Base-by-base conservation (phyloP, 1,139 yeast species). In the Cylindricascospora bacillispora region DNA sequence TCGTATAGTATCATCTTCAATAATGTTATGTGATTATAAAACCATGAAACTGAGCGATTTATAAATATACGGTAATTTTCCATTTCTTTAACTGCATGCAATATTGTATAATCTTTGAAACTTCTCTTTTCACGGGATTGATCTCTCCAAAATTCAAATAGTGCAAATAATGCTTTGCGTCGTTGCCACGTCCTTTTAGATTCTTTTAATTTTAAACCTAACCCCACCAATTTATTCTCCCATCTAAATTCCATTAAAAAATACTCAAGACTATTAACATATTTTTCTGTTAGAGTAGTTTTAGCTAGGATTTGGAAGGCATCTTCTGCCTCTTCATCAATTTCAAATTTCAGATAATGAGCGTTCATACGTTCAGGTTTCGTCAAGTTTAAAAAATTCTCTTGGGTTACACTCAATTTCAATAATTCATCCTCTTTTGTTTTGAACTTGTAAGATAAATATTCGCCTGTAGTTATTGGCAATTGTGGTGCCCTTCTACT, bases 141-240 rank as follows among this genome's bases (percentile, higher is more conserved):
- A 28, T 52, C 56, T 32, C 56, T 45, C 56, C 56, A 52, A 29
- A 49, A 50, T 32, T 52, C 56, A 34, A 52, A 50, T 17, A 52
- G 36, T 5, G 56, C 45, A 33, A 50, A 52, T 22, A 52, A 33
- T 1, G 56, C 56, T 25, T 51, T 52, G 13, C 56, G 41, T 28
- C 56, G 43, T 32, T 52, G 56, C 56, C 56, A 52, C 2, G 56
- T 52, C 32, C 56, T 40, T 32, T 52, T 52, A 4, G 54, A 49
- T 38, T 52, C 56, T 26, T 47, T 37, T 24, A 52, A 36, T 29
- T 48, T 49, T 17, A 50, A 35, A n/a, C 56, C 56, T 13, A 49
- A 33, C 4, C 45, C 44, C 14, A 52, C 53, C 20, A 52, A 30
- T 24, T 44, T 47, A 36, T 52, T 52, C 29, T 52, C 56, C 56